Percentiles rank a stretch among this genome's conserved stretches.
Conservation (phyloP, 148 eudicot genomes). For the Silene latifolia region DNA sequence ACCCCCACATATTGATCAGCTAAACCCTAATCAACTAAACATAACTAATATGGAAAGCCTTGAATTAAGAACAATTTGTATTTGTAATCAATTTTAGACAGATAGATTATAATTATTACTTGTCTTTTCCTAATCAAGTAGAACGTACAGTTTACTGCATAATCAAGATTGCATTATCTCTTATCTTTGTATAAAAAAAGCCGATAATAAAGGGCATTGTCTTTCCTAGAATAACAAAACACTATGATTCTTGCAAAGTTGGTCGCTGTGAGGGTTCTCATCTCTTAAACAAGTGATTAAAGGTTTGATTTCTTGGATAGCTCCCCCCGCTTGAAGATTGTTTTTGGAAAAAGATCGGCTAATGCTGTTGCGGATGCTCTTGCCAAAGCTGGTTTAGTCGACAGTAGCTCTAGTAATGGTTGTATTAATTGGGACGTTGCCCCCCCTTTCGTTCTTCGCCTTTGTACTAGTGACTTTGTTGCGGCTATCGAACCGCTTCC, state of each 20-base stretch:
- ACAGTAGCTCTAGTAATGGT: too few species aligned
- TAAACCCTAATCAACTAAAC: not conserved
- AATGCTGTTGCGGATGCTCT: too few species aligned
- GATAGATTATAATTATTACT: conserved; percentile 1
- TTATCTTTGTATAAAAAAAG: not conserved
- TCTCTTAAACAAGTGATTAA: too few species aligned
- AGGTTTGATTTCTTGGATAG: too few species aligned
- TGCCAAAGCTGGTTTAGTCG: too few species aligned
- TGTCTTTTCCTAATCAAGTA: not conserved
- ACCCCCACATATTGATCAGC: not conserved
- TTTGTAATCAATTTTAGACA: not conserved
- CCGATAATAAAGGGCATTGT: conserved; percentile 6
- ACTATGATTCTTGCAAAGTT: not conserved
- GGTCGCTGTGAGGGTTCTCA: too few species aligned
- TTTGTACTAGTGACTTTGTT: too few species aligned
- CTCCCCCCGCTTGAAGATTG: too few species aligned
- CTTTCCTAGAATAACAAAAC: not conserved
- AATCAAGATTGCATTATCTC: conserved; percentile 1
- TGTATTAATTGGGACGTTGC: too few species aligned
- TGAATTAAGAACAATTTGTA: not conserved
- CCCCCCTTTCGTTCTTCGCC: too few species aligned
- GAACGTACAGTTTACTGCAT: not conserved
- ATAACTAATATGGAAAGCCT: not conserved
- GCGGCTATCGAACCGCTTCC: too few species aligned
- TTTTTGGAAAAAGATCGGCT: too few species aligned